phyloP scores from a whole-genome alignment of 495 filamentous ascomycete genomes.

The Penicillium cosmopolitanum region DNA sequence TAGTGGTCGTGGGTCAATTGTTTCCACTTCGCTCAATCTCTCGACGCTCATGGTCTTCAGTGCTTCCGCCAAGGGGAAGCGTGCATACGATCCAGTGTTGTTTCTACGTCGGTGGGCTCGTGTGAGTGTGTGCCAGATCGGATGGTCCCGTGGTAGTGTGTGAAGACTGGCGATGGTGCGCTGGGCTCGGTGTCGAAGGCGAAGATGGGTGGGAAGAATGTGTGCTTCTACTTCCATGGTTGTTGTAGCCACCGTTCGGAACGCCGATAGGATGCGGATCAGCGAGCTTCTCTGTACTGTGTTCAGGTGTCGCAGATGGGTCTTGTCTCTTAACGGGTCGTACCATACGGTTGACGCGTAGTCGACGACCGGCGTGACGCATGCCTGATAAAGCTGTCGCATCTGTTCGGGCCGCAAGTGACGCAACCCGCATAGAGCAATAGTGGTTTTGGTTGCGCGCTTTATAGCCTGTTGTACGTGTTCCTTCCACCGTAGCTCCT shows the following conservation, averaged over 20 bases:
- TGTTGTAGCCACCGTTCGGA: not conserved
- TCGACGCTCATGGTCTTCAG: no score
- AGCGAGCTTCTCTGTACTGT: not conserved
- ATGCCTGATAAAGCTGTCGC: conserved; percentile 30
- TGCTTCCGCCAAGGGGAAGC: conserved; percentile 6
- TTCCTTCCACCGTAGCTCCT: conserved; percentile 28
- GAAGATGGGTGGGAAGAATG: not conserved
- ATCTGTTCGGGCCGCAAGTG: conserved; percentile 28
- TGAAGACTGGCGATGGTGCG: conserved; percentile 6
- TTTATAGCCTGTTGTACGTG: conserved; percentile 28
- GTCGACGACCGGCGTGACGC: conserved; percentile 18
- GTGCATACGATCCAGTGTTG: conserved; percentile 3
- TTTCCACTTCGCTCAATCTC: no score
- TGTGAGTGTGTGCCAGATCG: conserved; percentile 7
- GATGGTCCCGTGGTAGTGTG: conserved; percentile 14
- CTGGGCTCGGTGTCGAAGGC: conserved; percentile 7
- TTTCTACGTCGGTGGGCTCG: conserved; percentile 17
- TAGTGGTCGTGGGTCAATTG: no score
- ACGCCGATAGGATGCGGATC: not conserved
- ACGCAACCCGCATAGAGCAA: conserved; percentile 22
- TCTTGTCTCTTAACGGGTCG: not conserved
- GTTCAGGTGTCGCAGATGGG: not conserved
- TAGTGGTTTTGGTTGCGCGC: conserved; percentile 21
- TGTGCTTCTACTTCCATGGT: not conserved
- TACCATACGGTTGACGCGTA: not conserved